Evolutionary conservation across 345 rosid genomes (phyloP).

Genomic region (Camelina sativa): DNA sequence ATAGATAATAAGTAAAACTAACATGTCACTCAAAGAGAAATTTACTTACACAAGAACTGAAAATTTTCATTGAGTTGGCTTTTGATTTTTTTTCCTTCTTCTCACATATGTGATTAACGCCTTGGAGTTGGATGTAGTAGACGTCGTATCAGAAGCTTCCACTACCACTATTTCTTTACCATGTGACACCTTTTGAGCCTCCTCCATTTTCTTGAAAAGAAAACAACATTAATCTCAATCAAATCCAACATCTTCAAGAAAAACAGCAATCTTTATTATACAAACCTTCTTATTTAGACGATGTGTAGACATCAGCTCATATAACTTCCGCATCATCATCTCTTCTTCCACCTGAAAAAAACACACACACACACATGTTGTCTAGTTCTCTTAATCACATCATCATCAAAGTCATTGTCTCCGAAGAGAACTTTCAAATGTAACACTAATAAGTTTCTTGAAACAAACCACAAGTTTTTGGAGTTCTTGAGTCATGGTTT

Average conservation of each 20-base stretch:
- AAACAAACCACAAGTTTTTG: conserved; percentile 18
- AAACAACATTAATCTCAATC: neutral
- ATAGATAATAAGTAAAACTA: too few species aligned
- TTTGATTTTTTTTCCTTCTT: neutral
- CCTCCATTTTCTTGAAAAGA: conserved; percentile 7
- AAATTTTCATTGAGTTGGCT: neutral
- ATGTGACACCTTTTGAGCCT: conserved; percentile 3
- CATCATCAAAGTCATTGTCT: neutral
- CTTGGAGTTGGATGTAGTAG: neutral
- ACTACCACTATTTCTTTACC: neutral
- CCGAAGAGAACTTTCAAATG: neutral
- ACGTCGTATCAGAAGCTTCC: neutral
- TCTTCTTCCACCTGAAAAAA: conserved; percentile 25
- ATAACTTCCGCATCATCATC: neutral
- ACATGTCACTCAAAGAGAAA: too few species aligned
- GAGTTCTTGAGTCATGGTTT: neutral
- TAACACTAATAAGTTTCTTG: neutral
- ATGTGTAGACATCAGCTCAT: neutral
- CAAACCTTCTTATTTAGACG: neutral
- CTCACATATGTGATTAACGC: neutral
- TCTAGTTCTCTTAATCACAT: too few species aligned
- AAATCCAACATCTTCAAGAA: neutral
- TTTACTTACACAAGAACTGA: neutral
- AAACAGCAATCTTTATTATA: neutral
- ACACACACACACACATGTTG: too few species aligned